Base-by-base conservation (phyloP, 768 basidiomycete species). In the Amanita pallidorosea region DNA sequence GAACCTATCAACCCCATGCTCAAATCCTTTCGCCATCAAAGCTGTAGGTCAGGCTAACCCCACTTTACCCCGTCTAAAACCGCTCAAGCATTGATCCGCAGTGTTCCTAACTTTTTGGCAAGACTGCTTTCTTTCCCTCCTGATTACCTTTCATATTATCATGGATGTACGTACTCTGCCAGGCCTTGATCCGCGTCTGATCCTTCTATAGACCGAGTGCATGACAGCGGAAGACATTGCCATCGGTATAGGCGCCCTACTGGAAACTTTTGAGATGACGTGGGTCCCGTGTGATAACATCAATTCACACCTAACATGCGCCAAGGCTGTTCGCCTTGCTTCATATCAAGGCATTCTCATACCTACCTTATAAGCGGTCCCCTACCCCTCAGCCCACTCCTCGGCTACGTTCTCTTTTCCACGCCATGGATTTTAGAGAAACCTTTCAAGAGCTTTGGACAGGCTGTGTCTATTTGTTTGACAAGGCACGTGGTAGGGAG, bases 31-130 rank as follows among this genome's bases (percentile, higher is more conserved):
- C 56, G 72, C 84, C 8, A 69, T 88, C 56, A 90, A 88, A 61
- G 80, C 82, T 49, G 82, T 85, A 42, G 81, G 82, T 81, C 33
- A 50, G 77, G 61, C 23, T 38, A 50, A 7, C 23, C 5, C n/a
- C 31, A 23, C 25, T 7, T 38, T 36, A 3, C 29, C 3, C 41
- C 45, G 15, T 11, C 41, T 0, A 17, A 40, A 17, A 36, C 22
- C 43, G 34, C 25, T 57, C 22, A 53, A 51, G 17, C 27, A 6
- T 50, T 46, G 29, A 18, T 31, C 29, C 1, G 2, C 17, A 77
- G 82, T 86, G 0, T 85, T 87, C 59, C 66, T 87, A 15, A 85
- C 82, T 6, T 88, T 88, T 61, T 88, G 85, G 85, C 85, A 88
- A 63, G 74, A 79, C 13, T 78, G 75, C 0, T 67, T 78, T 31